These are phyloP conservation scores for Barnettozyma californica DNA, from an alignment of 805 yeast genomes.

Conservation along the genomic window DNA sequence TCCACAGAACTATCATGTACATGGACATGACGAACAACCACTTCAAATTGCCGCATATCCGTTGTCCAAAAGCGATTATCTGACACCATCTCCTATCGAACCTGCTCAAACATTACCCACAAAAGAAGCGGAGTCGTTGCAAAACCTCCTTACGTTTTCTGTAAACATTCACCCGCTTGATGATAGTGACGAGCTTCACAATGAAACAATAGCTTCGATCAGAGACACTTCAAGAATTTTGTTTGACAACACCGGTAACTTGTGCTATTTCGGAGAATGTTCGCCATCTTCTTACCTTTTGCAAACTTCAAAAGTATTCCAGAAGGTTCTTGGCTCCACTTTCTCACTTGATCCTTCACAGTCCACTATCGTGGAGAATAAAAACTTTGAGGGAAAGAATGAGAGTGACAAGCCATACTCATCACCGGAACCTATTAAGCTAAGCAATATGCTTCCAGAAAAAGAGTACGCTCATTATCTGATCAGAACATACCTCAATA, in stretches of 20 bases:
- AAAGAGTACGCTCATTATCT: conserved; percentile 27
- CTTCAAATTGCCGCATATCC: background rate
- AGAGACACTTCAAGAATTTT: conserved; percentile 26
- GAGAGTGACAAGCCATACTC: background rate
- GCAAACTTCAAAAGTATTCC: conserved; percentile 36
- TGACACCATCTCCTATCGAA: background rate
- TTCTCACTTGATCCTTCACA: conserved; percentile 36
- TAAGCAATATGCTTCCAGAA: conserved; percentile 27
- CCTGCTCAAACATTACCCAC: background rate
- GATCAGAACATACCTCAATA: conserved; percentile 30
- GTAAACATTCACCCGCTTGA: conserved; percentile 12
- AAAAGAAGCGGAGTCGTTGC: conserved; percentile 4
- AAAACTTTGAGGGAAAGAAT: background rate
- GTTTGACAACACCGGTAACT: conserved; percentile 31
- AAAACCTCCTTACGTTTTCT: conserved; percentile 18
- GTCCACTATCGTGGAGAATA: conserved; percentile 29
- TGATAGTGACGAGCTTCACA: conserved; percentile 12
- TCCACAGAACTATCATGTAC: background rate
- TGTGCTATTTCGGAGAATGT: conserved; percentile 38
- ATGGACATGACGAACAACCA: background rate
- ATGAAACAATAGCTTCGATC: conserved; percentile 10
- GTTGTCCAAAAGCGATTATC: background rate
- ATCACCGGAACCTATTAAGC: background rate
- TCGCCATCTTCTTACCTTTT: conserved; percentile 36
- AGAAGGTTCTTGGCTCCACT: conserved; percentile 28